Conservation (phyloP, 495 filamentous ascomycete genomes). For the Aspergillus egyptiacus region DNA sequence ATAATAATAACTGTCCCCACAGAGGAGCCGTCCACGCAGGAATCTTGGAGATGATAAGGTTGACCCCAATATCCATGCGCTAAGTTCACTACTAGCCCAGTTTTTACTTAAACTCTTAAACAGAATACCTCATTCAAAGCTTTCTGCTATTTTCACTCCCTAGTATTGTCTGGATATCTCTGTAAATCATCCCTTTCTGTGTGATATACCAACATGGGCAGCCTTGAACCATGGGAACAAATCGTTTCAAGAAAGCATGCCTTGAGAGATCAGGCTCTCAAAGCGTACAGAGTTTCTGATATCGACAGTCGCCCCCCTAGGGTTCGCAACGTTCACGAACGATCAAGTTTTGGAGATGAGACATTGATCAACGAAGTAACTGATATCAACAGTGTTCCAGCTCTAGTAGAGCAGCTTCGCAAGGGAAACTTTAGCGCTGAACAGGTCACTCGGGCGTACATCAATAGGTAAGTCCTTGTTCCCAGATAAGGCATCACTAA, state of each 20-base stretch:
- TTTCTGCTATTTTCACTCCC: no score
- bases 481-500: not conserved
- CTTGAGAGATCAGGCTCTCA: constrained; percentile 24
- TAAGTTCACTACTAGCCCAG: no score
- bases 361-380: constrained; percentile 29
- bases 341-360: constrained; percentile 22
- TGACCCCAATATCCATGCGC: no score
- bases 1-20: no score
- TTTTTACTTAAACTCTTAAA: no score
- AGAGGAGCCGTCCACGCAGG: no score
- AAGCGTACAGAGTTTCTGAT: constrained; percentile 27
- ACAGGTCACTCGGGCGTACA: constrained; percentile 40
- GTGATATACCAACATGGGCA: constrained; percentile 15
- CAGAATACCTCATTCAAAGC: no score
- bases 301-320: constrained; percentile 23
- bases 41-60: no score
- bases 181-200: not conserved
- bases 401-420: constrained; percentile 28
- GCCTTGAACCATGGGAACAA: constrained; percentile 24
- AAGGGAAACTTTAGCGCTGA: constrained; percentile 39
- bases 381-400: constrained; percentile 33
- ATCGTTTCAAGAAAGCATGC: constrained; percentile 28
- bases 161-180: no score
- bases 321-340: constrained; percentile 20
- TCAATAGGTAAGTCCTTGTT: constrained; percentile 36